phyloP scores from a whole-genome alignment of 2,329 filamentous ascomycete species.

The Penicillium occitanis region DNA sequence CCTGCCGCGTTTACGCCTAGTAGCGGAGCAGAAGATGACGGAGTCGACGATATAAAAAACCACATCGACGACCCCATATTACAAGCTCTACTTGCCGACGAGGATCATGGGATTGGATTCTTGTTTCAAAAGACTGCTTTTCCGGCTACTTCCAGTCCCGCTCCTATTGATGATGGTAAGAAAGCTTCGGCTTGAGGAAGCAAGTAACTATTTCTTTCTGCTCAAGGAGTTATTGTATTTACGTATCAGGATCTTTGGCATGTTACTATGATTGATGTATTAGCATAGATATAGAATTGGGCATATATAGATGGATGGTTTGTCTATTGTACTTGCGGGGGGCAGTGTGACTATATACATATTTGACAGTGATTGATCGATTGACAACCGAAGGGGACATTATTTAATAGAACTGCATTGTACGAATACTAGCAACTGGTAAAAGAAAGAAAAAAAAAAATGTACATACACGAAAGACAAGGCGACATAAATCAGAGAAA shows the following conservation, averaged over 20 bases:
- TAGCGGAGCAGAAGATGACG: background rate
- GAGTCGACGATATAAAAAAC: constrained; percentile 17
- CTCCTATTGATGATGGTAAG: background rate
- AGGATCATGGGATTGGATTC: constrained; percentile 40
- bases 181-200: background rate
- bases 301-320: background rate
- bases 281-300: background rate
- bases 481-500: background rate
- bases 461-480: background rate
- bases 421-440: background rate
- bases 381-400: background rate
- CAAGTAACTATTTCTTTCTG: background rate
- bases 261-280: background rate
- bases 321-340: background rate
- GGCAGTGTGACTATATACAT: background rate
- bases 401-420: background rate
- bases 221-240: background rate
- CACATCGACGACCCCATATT: constrained; percentile 28
- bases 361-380: background rate
- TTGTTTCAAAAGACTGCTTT: constrained; percentile 41
- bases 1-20: constrained; percentile 26
- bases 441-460: background rate
- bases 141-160: constrained; percentile 2
- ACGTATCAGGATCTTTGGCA: background rate
- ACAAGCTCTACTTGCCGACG: constrained; percentile 38